Base-by-base conservation (phyloP, 2,329 filamentous ascomycete species). In the Botrytis squamosa region DNA sequence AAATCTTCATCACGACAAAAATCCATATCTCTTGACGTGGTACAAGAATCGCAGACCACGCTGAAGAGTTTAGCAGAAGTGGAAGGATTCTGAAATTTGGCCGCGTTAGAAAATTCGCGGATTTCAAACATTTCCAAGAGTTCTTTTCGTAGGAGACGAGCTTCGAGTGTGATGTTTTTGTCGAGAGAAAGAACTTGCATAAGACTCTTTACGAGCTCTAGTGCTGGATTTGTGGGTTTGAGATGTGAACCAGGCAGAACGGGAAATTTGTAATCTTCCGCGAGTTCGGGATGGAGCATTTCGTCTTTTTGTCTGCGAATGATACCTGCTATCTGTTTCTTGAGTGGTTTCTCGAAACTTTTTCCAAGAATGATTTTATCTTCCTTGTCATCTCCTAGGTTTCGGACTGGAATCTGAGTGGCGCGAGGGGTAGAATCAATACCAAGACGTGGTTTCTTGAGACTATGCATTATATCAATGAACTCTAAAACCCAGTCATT, bases 401-500 rank as follows among this genome's bases (percentile, higher is more conserved):
- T 84, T 72, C 86, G 84, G 84, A 86, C 82, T 65, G 88, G 87
- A 63, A 91, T 83, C 78, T 88, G 91, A 4, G 85, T 92, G 73
- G 87, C 84, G 33, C 86, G 87, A 64, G 85, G 87, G 42, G 86
- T 91, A 22, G 84, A 84, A 40, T 85, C 85, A 1, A 83, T 82
- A 0, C 77, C 42, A 29, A 82, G 79, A 75, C 83, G 52, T 22
- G 92, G 91, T 9, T 91, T 89, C 83, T 98, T 99, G 75, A 95
- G 87, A 20, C 86, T 84, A 80, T 98, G 95, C 95, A 99, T 98
- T 72, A 98, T 87, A 77, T 97, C 91, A 77, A 99, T 93, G 82
- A 98, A 99, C 81, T 97, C 94, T 22, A 97, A 90, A 4, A 98
- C 90, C 94, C 95, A 98, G 78, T 97, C 91, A 75, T 95, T 89